Evolutionary conservation across 495 filamentous ascomycete genomes (phyloP).

Genomic region (Lepidopterella palustris): DNA sequence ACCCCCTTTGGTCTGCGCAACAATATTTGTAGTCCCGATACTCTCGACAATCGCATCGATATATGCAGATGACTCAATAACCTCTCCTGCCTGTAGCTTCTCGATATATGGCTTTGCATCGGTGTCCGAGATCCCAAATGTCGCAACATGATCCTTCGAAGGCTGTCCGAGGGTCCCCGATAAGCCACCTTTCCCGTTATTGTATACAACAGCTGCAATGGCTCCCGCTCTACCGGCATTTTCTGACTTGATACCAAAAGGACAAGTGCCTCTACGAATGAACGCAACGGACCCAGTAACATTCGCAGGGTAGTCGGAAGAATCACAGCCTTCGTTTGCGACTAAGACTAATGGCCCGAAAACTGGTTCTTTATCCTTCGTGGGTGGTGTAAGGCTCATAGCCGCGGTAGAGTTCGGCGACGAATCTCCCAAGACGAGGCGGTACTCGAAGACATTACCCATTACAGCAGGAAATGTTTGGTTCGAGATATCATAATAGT

Average conservation of each 20-base stretch:
- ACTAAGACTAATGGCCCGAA: constrained; percentile 27
- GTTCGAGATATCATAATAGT: constrained; percentile 53
- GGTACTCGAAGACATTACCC: constrained; percentile 52
- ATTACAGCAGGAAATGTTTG: constrained; percentile 54
- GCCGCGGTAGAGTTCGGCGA: constrained; percentile 46
- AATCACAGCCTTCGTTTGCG: constrained; percentile 18
- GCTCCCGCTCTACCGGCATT: constrained; percentile 55
- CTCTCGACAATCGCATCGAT: constrained; percentile 33
- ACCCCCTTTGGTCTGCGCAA: constrained; percentile 59
- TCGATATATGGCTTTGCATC: constrained; percentile 46
- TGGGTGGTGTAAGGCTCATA: constrained; percentile 57
- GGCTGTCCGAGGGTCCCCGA: constrained; percentile 43
- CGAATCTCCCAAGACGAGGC: constrained; percentile 48
- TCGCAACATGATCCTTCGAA: constrained; percentile 46
- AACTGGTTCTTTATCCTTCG: constrained; percentile 50
- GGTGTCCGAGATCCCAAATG: constrained; percentile 45
- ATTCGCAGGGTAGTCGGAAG: constrained; percentile 48
- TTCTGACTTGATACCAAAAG: constrained; percentile 56
- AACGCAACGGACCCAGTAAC: constrained; percentile 55
- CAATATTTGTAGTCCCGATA: constrained; percentile 49
- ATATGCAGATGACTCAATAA: constrained; percentile 33
- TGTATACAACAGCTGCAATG: constrained; percentile 55
- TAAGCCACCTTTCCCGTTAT: constrained; percentile 45
- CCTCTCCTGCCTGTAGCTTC: constrained; percentile 46
- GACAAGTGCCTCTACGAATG: constrained; percentile 55